Evolutionary conservation across 352 stramenopile species (phyloP), one percentile per base, ranked within the genome.

Genomic region (Pythium brachiatum): DNA sequence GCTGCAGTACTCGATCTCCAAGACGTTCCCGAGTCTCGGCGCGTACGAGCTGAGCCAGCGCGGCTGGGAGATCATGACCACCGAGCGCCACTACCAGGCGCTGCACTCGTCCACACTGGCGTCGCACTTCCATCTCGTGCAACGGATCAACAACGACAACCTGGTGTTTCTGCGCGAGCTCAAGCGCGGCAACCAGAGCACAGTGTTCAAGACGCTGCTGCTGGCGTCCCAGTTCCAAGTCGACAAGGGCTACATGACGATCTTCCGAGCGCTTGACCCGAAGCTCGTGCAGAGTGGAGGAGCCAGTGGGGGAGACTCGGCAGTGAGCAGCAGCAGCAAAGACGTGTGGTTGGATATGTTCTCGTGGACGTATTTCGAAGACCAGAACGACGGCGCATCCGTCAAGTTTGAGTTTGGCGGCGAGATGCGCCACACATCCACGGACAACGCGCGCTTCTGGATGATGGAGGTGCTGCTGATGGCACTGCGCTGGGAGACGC

Each of bases 401-500:
- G 51, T 60, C 38, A 59, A 48, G 15, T 88, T 88, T 52, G 74
- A 88, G 62, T 90, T 90, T 57, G 81, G 81, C 32, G 81, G 81
- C 16, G 51, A 60, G 25, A 66, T 57, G 60, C 51, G 51, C 11
- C 51, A 60, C n/a, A 66, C 59, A 8, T 66, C 59, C 2, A 26
- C 64, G 66, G 38, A 78, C 78, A 34, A 78, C 60, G 34, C 85
- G 68, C 15, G 46, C 9, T 64, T 90, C 23, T 90, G 81, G 81
- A 67, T 90, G 29, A 76, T 76, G 27, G 79, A 90, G 59, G 73
- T 90, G 58, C 63, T 90, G 23, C 85, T 90, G 53, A 76, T 89
- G 44, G 79, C 81, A 13, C 58, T 90, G 41, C 73, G 75, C 38
- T 90, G 81, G 79, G 81, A 90, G 31, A 83, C 36, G 23, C 71